Percentiles rank a stretch among this genome's conserved stretches.
Conservation (phyloP, 208 protist species). For the Novymonas esmeraldas region DNA sequence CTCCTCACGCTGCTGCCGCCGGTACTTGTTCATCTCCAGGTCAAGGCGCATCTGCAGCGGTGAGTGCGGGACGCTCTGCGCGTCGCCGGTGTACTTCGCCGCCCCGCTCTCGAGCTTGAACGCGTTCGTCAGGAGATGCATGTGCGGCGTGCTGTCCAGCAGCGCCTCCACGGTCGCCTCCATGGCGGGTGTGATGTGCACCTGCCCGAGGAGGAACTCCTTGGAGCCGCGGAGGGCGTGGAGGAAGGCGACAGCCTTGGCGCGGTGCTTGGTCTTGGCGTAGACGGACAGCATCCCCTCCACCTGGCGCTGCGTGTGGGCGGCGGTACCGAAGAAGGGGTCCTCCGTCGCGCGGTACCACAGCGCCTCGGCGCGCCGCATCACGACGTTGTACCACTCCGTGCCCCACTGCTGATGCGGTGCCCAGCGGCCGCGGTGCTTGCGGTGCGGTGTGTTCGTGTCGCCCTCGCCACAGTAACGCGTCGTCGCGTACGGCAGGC, state of each 20-base stretch:
- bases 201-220: slow-evolving; percentile 66
- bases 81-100: slow-evolving; percentile 68
- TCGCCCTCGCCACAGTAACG: slow-evolving; percentile 89
- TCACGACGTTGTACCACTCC: slow-evolving; percentile 89
- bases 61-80: slow-evolving; percentile 73
- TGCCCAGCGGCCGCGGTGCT: slow-evolving; percentile 85
- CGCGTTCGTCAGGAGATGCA: slow-evolving; percentile 86
- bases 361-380: slow-evolving; percentile 86
- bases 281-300: slow-evolving; percentile 81
- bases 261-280: slow-evolving; percentile 74
- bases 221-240: slow-evolving; percentile 69
- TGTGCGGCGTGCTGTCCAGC: slow-evolving; percentile 83
- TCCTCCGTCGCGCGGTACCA: slow-evolving; percentile 90
- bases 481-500: slow-evolving; percentile 78
- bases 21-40: slow-evolving; percentile 80
- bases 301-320: slow-evolving; percentile 86
- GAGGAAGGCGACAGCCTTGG: slow-evolving; percentile 86
- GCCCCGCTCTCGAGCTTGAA: slow-evolving; percentile 59
- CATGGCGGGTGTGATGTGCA: slow-evolving; percentile 68
- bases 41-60: slow-evolving; percentile 88
- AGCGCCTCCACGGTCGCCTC: slow-evolving; percentile 59
- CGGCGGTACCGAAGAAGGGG: slow-evolving; percentile 75
- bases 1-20: slow-evolving; percentile 84
- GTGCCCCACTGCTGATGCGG: slow-evolving; percentile 84
- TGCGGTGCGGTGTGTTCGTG: slow-evolving; percentile 75